Evolutionary conservation across 805 yeast genomes (phyloP).

Genomic region (Isabelozyma pseudorhagii): DNA sequence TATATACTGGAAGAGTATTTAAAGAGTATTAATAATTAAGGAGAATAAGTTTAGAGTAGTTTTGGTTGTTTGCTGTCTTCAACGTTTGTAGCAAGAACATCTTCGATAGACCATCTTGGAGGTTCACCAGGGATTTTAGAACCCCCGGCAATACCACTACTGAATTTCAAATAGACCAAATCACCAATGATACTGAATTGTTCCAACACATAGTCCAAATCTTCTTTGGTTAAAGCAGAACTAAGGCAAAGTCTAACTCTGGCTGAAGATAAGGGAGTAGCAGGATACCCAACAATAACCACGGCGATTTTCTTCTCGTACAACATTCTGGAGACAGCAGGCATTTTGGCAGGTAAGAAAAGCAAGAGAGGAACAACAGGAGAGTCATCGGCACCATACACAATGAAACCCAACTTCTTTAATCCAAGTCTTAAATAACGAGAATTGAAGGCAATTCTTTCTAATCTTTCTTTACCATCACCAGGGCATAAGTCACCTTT

Average conservation of each 20-base stretch:
- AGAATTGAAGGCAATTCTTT: constrained; percentile 93
- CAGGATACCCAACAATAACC: constrained; percentile 97
- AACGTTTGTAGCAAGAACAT: constrained; percentile 69
- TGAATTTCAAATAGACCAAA: constrained; percentile 65
- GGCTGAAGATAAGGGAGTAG: constrained; percentile 86
- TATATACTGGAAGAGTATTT: background rate
- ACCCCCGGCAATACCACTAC: constrained; percentile 78
- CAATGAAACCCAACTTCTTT: constrained; percentile 89
- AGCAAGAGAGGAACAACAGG: constrained; percentile 90
- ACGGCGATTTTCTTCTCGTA: constrained; percentile 81
- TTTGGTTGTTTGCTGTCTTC: constrained; percentile 49
- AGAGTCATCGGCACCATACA: constrained; percentile 92
- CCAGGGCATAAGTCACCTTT: constrained; percentile 84
- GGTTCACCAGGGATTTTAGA: constrained; percentile 48
- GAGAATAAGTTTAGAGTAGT: constrained; percentile 9
- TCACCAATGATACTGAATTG: constrained; percentile 80
- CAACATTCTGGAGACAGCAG: constrained; percentile 82
- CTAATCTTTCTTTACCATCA: constrained; percentile 87
- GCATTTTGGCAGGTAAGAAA: constrained; percentile 92
- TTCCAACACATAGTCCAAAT: constrained; percentile 74
- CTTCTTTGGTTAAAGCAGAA: constrained; percentile 89
- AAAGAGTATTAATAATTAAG: background rate
- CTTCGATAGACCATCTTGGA: constrained; percentile 78
- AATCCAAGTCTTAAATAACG: constrained; percentile 89
- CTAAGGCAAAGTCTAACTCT: constrained; percentile 93